These are phyloP conservation scores for Candida gigantensis DNA, from an alignment of 1,139 yeast species.

Conservation along the genomic window DNA sequence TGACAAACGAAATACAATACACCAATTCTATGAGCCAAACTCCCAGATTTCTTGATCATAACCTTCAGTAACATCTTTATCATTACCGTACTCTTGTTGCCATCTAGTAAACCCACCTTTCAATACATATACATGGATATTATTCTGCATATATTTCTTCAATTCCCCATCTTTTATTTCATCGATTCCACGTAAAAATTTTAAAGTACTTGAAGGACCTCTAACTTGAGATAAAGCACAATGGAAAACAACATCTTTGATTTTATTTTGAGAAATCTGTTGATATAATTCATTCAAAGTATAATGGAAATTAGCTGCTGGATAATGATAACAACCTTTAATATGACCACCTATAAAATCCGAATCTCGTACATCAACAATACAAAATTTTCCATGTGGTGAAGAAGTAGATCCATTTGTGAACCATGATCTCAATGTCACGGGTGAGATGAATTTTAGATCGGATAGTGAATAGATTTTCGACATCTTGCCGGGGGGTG, in stretches of 20 bases:
- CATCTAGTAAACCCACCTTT: slow-evolving; percentile 85
- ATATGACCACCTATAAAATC: slow-evolving; percentile 77
- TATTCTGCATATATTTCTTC: slow-evolving; percentile 23
- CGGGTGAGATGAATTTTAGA: slow-evolving; percentile 46
- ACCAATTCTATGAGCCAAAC: slow-evolving; percentile 8
- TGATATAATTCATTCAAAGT: slow-evolving; percentile 45
- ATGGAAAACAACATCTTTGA: slow-evolving; percentile 73
- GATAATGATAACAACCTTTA: slow-evolving; percentile 58
- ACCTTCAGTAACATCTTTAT: slow-evolving; percentile 66
- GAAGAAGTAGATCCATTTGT: slow-evolving; percentile 32
- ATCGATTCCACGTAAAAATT: slow-evolving; percentile 56
- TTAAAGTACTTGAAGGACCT: slow-evolving; percentile 82
- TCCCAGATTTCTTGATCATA: slow-evolving; percentile 61
- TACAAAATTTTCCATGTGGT: slow-evolving; percentile 50
- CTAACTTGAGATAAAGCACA: slow-evolving; percentile 89
- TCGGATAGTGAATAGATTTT: slow-evolving; percentile 27
- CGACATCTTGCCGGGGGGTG: slow-evolving; percentile 17
- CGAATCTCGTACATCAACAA: slow-evolving; percentile 85
- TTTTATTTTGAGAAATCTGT: slow-evolving; percentile 30
- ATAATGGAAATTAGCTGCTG: slow-evolving; percentile 51
- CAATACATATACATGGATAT: slow-evolving; percentile 66
- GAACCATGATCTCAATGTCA: slow-evolving; percentile 49
- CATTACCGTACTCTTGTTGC: slow-evolving; percentile 76
- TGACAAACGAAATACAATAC: slow-evolving; percentile 1
- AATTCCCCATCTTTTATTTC: slow-evolving; percentile 32